Percentiles rank a stretch among this genome's conserved stretches.
These are phyloP conservation scores for Yamagishiella unicocca DNA, from an alignment of 139 green algal genomes.

Conservation along the genomic window DNA sequence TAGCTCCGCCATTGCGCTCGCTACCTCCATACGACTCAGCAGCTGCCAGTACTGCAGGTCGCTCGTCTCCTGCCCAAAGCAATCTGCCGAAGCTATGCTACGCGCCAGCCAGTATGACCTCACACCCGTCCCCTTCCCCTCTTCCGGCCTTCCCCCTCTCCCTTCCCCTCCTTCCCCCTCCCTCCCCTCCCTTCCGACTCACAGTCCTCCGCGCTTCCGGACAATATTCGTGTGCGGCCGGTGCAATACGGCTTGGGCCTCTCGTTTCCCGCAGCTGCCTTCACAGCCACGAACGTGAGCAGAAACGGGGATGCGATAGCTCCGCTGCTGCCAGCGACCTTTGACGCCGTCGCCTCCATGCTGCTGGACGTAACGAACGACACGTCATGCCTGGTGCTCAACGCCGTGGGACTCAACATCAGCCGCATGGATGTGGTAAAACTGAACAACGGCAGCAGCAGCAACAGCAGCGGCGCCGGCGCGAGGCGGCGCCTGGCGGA, in stretches of 20 bases:
- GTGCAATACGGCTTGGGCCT: slow-evolving; percentile 5
- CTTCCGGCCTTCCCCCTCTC: not conserved
- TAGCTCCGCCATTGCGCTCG: too few species aligned
- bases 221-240: not conserved
- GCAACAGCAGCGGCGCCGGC: not conserved
- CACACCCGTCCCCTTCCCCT: not conserved
- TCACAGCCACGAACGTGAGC: not conserved
- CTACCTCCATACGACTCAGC: too few species aligned
- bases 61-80: too few species aligned
- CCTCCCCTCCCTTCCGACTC: too few species aligned
- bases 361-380: not conserved
- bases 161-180: not conserved
- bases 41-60: too few species aligned
- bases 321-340: not conserved
- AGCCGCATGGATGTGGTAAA: not conserved
- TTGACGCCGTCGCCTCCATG: not conserved
- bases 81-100: too few species aligned
- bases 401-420: slow-evolving; percentile 1
- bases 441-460: not conserved
- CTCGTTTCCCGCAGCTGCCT: slow-evolving; percentile 17
- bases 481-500: not conserved
- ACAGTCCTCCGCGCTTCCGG: slow-evolving; percentile 10
- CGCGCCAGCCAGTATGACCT: too few species aligned
- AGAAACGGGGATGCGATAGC: not conserved
- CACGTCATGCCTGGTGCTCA: slow-evolving; percentile 19